phyloP scores from a whole-genome alignment of 2,329 filamentous ascomycete species.

The Rhinocladiella similis region DNA sequence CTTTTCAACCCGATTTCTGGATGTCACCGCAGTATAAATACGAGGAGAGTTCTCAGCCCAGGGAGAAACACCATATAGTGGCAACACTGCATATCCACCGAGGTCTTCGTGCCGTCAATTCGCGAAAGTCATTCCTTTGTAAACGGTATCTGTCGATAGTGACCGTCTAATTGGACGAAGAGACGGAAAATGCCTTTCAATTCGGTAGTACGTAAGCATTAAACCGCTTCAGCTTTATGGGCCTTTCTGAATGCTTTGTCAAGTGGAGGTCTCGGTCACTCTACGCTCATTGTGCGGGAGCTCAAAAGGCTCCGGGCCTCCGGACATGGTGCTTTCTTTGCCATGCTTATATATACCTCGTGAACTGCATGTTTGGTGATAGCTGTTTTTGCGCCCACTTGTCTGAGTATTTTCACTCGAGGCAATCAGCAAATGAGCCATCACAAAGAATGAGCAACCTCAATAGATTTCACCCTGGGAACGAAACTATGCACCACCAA shows the following conservation, averaged over 20 bases:
- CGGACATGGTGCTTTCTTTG: not conserved
- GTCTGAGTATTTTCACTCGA: too few relatives aligned
- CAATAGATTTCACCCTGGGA: too few relatives aligned
- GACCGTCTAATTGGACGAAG: not conserved
- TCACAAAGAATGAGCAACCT: too few relatives aligned
- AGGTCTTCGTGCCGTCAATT: too few relatives aligned
- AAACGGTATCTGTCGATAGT: not conserved
- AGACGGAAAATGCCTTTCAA: not conserved
- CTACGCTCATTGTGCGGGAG: not conserved
- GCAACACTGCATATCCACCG: too few relatives aligned
- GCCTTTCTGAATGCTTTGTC: constrained; percentile 4
- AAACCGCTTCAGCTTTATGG: constrained; percentile 11
- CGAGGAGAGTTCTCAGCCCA: too few relatives aligned
- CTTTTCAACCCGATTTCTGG: not conserved
- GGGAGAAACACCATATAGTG: too few relatives aligned
- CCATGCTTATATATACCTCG: not conserved
- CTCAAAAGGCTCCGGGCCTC: not conserved
- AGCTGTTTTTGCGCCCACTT: too few relatives aligned
- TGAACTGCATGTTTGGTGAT: too few relatives aligned
- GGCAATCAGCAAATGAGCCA: too few relatives aligned
- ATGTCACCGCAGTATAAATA: not conserved
- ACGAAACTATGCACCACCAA: too few relatives aligned
- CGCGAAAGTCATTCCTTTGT: too few relatives aligned
- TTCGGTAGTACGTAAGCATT: constrained; percentile 5
- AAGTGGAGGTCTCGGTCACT: not conserved